Evolutionary conservation across 208 protist species (phyloP), one percentile per base, ranked within the genome.

Genomic region (Trypanosoma congolense): DNA sequence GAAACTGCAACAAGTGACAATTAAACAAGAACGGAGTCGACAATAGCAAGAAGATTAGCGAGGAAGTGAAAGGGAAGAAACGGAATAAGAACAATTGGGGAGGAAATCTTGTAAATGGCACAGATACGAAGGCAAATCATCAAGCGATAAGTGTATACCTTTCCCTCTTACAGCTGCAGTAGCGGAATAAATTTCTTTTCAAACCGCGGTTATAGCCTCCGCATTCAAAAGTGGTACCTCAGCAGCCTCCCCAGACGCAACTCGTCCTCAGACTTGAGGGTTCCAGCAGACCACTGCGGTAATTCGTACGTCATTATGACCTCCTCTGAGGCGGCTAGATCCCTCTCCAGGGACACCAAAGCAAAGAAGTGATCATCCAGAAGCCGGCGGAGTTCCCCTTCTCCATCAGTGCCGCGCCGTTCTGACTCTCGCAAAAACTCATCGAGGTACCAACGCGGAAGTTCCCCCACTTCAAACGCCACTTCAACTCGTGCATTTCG

Each of bases 401-500:
- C 19, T n/a, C 56, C 75, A 38, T 77, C 61, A 22, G 52, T 58
- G 24, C 67, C 65, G 10, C 70, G 62, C 12, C 31, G 65, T 19
- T 55, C 51, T 18, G 58, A 61, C 41, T 75, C 70, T 2, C 65
- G 50, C 3, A 60, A 22, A 12, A 90, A 48, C 60, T 71, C 79
- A 5, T 60, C 38, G 19, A 25, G 49, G 65, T 90, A 87, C 74
- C 84, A 95, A 3, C 54, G 21, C 12, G 87, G 87, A 9, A 95
- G 61, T 35, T 86, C 73, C 4, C 87, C 77, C 4, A 79, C 40
- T 1, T 67, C 49, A 24, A 70, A 51, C 19, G 82, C 84, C 19
- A 90, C 38, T 57, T 95, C 87, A 9, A 95, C 62, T 25, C 41
- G 46, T 0, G 83, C 84, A 52, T 95, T 95, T 5, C 58, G 64